A percentile compares a stretch with the other conserved stretches of the same genome.
Evolutionary conservation across 495 filamentous ascomycete genomes (phyloP).

Genomic region (Parathielavia appendiculata): DNA sequence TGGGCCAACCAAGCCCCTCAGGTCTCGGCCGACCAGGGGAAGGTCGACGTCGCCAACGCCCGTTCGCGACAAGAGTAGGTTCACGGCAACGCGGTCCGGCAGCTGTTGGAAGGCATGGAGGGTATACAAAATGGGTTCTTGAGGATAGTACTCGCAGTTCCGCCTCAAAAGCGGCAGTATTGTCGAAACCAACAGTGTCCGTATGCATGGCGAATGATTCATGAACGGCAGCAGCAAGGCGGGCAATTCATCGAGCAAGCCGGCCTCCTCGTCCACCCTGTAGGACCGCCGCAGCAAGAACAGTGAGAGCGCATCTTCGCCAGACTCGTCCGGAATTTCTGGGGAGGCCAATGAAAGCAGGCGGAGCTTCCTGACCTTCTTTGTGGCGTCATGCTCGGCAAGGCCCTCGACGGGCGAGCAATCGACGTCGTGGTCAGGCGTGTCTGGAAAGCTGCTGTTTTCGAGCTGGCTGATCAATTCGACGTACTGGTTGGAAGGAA

Average conservation of each 20-base stretch:
- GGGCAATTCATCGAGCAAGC: constrained; percentile 66
- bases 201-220: constrained; percentile 56
- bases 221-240: constrained; percentile 72
- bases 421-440: constrained; percentile 44
- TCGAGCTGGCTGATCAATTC: constrained; percentile 54
- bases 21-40: constrained; percentile 57
- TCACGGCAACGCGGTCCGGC: constrained; percentile 57
- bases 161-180: constrained; percentile 73
- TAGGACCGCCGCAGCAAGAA: constrained; percentile 75
- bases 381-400: constrained; percentile 59
- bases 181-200: constrained; percentile 71
- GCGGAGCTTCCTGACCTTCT: constrained; percentile 64
- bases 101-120: constrained; percentile 58
- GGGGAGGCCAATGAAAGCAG: constrained; percentile 56
- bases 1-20: constrained; percentile 70
- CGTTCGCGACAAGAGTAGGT: constrained; percentile 63
- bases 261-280: constrained; percentile 72
- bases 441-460: constrained; percentile 35
- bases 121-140: constrained; percentile 49
- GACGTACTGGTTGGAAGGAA: constrained; percentile 60
- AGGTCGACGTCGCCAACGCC: constrained; percentile 38
- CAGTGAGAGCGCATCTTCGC: constrained; percentile 54
- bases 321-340: constrained; percentile 40
- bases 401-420: constrained; percentile 55
- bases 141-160: constrained; percentile 78